Evolutionary conservation across 768 basidiomycete species (phyloP).

Genomic region (Asterophora lycoperdoides): DNA sequence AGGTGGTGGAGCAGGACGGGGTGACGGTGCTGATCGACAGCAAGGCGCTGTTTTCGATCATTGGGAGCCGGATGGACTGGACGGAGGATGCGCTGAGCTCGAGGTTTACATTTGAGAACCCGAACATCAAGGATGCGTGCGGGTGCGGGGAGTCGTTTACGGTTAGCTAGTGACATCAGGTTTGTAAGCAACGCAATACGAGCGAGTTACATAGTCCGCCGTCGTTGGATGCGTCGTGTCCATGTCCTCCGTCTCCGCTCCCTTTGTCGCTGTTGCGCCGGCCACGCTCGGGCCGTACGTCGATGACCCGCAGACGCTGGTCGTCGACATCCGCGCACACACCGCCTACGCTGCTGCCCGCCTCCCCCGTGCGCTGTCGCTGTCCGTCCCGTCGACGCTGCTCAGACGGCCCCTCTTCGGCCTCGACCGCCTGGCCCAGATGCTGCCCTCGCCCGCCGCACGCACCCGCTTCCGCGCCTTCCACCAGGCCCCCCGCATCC

Average conservation of each 20-base stretch:
- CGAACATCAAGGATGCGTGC: conserved; percentile 92
- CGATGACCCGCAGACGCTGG: conserved; percentile 41
- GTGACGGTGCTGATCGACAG: conserved; percentile 92
- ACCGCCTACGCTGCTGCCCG: conserved; percentile 66
- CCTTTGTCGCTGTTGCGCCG: conserved; percentile 24
- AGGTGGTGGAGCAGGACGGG: conserved; percentile 93
- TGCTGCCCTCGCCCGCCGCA: conserved; percentile 65
- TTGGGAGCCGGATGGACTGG: conserved; percentile 99
- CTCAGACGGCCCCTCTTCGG: conserved; percentile 89
- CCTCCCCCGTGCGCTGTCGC: conserved; percentile 66
- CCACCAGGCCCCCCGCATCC: conserved; percentile 54
- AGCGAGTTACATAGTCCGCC: too few relatives aligned
- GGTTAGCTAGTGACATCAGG: conserved; percentile 32
- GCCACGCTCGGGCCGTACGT: conserved; percentile 28
- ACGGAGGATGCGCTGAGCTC: conserved; percentile 85
- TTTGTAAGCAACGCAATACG: conserved; percentile 13
- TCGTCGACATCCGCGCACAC: conserved; percentile 88
- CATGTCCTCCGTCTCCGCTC: conserved; percentile 28
- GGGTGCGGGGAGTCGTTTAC: conserved; percentile 94
- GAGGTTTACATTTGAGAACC: conserved; percentile 83
- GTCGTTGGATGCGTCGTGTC: too few relatives aligned
- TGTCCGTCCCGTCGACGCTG: conserved; percentile 91
- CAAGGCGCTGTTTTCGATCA: conserved; percentile 96
- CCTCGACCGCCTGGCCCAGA: conserved; percentile 67
- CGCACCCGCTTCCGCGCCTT: conserved; percentile 59